Evolutionary conservation across 2,329 filamentous ascomycete genomes (phyloP), one percentile per base, ranked within the genome.

Genomic region (Fusarium kyushuense): DNA sequence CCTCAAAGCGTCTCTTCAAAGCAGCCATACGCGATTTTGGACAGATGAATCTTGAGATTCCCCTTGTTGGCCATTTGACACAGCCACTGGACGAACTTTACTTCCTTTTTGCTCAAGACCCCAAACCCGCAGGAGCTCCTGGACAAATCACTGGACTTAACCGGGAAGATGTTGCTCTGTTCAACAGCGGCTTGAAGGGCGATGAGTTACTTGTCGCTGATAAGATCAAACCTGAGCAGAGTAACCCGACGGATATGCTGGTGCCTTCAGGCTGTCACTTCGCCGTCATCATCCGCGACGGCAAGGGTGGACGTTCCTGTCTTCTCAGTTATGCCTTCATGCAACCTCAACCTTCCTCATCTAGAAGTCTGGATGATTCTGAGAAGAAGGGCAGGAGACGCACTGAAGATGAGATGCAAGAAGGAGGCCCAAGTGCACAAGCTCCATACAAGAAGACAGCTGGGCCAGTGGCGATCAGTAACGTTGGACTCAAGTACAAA

Each of bases 1-100:
- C 70, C 4, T 67, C 71, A 2, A 73, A 73, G 36, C 46, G 70
- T 4, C 29, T 72, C 4, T 60, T 72, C 43, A 61, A 72, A 65
- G 29, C 54, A 35, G 56, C 35, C 4, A 56, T 56, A 12, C 21
- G 27, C 6, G 56, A 23, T 10, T 56, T 59, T 3, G 48, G 48
- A 10, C 1, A n/a, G 3, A 47, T 47, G 35, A 8, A 47, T 17
- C 51, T 59, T 10, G 42, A 35, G 3, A 56, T 59, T 0, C 41
- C 41, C 8, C 51, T 56, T 2, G 27, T 59, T 0, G 56, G 56
- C 0, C 23, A 14, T 13, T 8, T 59, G 6, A 29, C 43, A 1
- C 56, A 56, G 4, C 56, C 56, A 12, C 51, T 59, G 0, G 51
- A 59, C n/a, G 56, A 58, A 41, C 40, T 58, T 1, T 55, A 55